Evolutionary conservation across 345 rosid species (phyloP), one percentile per base, ranked within the genome.

Genomic region (Pugionium dolabratum): DNA sequence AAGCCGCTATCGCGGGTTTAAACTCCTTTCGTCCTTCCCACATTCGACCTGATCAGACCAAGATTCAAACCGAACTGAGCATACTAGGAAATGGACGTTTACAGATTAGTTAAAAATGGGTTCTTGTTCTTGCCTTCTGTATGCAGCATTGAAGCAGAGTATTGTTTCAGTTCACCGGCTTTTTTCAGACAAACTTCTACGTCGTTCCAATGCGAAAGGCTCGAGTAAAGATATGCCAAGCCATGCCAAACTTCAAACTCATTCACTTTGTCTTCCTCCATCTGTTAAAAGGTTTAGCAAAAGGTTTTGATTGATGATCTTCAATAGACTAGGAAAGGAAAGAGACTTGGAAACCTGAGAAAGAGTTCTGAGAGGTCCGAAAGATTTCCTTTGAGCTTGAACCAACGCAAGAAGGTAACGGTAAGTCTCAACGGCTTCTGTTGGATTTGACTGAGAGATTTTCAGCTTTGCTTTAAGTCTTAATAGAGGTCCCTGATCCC

Each of bases 171-270:
- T 60, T 85, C 97, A 29, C 87, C 79, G 7, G 92, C 97, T 72
- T 88, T 93, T 46, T 69, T 79, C 54, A 93, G 59, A 67, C 98
- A 93, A 32, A 84, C 78, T 83, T 85, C 97, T 2, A 81, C 97
- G n/a, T 93, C 98, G 70, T 86, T 86, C 98, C 96, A 93, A 58
- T 84, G 86, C 2, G 87, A 82, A 71, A 93, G 96, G 62, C 85
- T 79, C 3, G 96, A 85, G 80, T 90, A 93, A 33, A 93, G 70
- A 77, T 74, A 80, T 41, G 97, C 96, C 30, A 93, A 87, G 49
- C 91, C 97, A 75, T 85, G 88, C 97, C 97, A 93, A 62, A 88
- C 96, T 79, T 93, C 96, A 69, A 88, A 90, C 76, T 90, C 98
- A 47, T 81, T 75, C 52, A 80, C 81, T 77, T 76, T 86, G 61